A percentile compares a stretch with the other conserved stretches of the same genome.
phyloP scores from a whole-genome alignment of 108 stramenopile genomes.

The Skeletonema costatum region DNA sequence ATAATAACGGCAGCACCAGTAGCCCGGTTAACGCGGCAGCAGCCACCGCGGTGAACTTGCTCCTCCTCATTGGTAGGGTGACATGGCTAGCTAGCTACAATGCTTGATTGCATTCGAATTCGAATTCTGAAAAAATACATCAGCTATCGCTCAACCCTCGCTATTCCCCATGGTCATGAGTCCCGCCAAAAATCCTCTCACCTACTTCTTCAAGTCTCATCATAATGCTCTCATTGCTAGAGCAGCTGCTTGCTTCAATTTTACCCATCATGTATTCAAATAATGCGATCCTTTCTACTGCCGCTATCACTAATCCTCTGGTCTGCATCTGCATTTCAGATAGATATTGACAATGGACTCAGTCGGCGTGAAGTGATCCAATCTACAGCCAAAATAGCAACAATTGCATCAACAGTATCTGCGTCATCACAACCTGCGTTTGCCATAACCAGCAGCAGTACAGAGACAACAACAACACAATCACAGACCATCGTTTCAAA shows the following conservation, averaged over 20 bases:
- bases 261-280: not conserved
- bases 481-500: not conserved
- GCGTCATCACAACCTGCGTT: not conserved
- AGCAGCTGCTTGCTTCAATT: not conserved
- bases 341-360: not conserved
- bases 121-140: no score
- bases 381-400: not conserved
- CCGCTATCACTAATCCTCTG: not conserved
- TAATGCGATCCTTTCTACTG: not conserved
- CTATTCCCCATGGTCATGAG: no score
- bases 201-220: no score
- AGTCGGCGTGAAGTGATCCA: not conserved
- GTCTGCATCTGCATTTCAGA: not conserved
- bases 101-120: no score
- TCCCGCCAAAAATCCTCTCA: no score
- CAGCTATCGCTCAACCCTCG: no score
- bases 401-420: not conserved
- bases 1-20: not conserved
- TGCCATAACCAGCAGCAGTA: not conserved
- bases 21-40: not conserved
- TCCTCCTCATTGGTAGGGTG: not conserved
- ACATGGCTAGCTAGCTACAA: no score
- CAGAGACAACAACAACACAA: not conserved
- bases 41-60: not conserved
- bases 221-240: no score